Percentiles rank a stretch among this genome's conserved stretches.
Conservation (phyloP, 306 rosid species). For the Lagenaria siceraria region DNA sequence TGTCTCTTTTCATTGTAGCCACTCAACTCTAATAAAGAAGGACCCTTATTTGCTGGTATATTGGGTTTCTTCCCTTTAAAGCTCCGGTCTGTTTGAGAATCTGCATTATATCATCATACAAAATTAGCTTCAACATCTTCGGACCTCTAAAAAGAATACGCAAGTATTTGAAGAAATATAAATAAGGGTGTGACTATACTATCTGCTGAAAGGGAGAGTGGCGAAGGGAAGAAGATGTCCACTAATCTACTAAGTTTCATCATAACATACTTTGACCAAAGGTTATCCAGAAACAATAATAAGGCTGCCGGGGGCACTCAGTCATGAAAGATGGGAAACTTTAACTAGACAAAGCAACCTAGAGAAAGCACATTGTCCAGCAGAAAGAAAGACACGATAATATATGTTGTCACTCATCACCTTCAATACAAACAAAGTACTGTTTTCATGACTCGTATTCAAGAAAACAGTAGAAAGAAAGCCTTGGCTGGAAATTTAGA, state of each 20-base stretch:
- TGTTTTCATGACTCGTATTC: not conserved
- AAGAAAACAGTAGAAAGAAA: not conserved
- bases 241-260: not conserved
- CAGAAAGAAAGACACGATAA: not conserved
- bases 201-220: not conserved
- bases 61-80: slow-evolving; percentile 54
- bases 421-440: not conserved
- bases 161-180: not conserved
- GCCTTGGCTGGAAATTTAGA: not conserved
- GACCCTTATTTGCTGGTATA: slow-evolving; percentile 50
- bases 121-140: not conserved
- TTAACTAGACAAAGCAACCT: not conserved
- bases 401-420: not conserved
- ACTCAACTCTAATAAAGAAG: slow-evolving; percentile 73
- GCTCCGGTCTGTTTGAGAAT: slow-evolving; percentile 51
- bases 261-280: not conserved
- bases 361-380: not conserved
- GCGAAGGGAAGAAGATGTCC: not conserved
- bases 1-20: slow-evolving; percentile 81
- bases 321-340: not conserved
- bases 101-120: slow-evolving; percentile 24
- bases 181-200: not conserved
- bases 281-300: not conserved
- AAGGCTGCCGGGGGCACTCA: not conserved
- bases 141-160: not conserved